Evolutionary conservation across 495 filamentous ascomycete genomes (phyloP).

Genomic region (Rostrohypoxylon terebratum): DNA sequence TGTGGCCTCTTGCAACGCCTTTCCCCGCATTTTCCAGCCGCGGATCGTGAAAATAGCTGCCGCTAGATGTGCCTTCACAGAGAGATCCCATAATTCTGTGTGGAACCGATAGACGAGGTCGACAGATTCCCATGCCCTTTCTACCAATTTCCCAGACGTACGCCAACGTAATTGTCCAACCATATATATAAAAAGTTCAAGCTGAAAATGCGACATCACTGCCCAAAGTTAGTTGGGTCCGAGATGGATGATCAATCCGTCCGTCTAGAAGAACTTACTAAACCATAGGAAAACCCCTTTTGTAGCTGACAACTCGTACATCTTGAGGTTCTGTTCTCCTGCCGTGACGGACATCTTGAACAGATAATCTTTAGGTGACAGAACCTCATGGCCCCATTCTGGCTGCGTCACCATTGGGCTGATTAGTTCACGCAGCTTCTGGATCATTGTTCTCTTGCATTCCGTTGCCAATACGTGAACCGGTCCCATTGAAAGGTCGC

Average conservation of each 20-base stretch:
- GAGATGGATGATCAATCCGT: background rate
- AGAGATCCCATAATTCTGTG: constrained; percentile 59
- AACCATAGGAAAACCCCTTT: constrained; percentile 64
- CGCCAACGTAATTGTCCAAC: constrained; percentile 63
- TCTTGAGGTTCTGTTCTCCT: constrained; percentile 57
- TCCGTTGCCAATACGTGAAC: constrained; percentile 67
- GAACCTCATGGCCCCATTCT: constrained; percentile 55
- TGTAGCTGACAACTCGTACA: constrained; percentile 53
- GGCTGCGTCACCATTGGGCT: constrained; percentile 58
- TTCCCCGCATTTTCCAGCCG: constrained; percentile 60
- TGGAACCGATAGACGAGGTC: constrained; percentile 56
- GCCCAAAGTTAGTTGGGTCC: constrained; percentile 22
- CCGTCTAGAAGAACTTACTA: constrained; percentile 44
- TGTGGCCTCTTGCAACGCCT: constrained; percentile 40
- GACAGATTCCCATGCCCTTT: constrained; percentile 64
- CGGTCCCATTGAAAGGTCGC: constrained; percentile 69
- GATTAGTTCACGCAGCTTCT: constrained; percentile 59
- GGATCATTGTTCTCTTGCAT: constrained; percentile 58
- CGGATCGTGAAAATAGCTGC: constrained; percentile 60
- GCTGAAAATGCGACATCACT: constrained; percentile 60
- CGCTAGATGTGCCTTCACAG: constrained; percentile 54
- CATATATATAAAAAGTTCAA: constrained; percentile 66
- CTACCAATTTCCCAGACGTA: constrained; percentile 61
- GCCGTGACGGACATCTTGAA: constrained; percentile 59
- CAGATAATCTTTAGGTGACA: constrained; percentile 57